Base-by-base conservation (phyloP, 2,329 filamentous ascomycete species). In the Aspergillus puulaauensis region DNA sequence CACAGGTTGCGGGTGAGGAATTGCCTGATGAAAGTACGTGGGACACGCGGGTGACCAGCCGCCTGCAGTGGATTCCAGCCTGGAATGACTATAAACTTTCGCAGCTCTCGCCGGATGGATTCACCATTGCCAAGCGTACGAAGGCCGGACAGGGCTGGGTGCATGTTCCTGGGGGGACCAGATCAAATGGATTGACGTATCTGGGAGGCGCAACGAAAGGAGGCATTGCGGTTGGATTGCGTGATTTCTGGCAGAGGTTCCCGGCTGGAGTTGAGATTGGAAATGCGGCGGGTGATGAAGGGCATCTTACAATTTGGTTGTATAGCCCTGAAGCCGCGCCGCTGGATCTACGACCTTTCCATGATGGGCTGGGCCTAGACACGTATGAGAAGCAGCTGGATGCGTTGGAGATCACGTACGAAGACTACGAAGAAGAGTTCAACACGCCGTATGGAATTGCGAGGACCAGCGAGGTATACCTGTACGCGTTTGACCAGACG, bases 231-330 rank as follows among this genome's bases (percentile, higher is more conserved):
- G 68, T 87, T 5, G 83, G 83, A 0, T 75, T 85, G 47, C 79
- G 81, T 3, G 80, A 87, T 63, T 87, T 87, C 67, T 87, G 85
- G 85, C 83, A 87, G 73, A 78, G 82, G 15, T 86, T 84, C 61
- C 85, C 85, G 0, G 84, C 82, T 0, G 79, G 81, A 3, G 69
- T 87, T 4, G 84, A 87, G 46, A 77, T 87, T 11, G 70, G 76
- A 0, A 78, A 82, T 51, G 81, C 83, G 0, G 77, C 77, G 0
- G 74, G 75, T 0, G 80, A 85, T 46, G 66, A 69, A 2, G 83
- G 83, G 0, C 73, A 78, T 4, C 73, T 87, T 11, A 87, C 84
- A 0, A 58, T 86, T 0, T 88, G 85, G 85, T 68, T 88, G 0
- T 87, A 87, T 61, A 83, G 80, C 52, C 85, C 85, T 2, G 73